phyloP scores from a whole-genome alignment of 148 eudicot genomes.

The Rhododendron ovatum region DNA sequence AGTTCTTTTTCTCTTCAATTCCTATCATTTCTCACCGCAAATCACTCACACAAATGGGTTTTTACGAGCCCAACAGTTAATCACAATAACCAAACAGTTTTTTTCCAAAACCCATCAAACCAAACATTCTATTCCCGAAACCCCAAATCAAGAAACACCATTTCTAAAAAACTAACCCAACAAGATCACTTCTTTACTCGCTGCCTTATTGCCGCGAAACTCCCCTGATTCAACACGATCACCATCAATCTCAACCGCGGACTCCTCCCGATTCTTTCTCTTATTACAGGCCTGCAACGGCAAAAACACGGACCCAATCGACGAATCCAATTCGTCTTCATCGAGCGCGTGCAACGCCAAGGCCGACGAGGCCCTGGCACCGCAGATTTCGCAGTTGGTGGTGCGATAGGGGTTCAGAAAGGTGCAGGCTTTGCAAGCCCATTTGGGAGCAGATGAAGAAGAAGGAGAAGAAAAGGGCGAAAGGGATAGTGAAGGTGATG shows the following conservation, averaged over 20 bases:
- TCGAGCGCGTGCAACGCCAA: slow-evolving; percentile 24
- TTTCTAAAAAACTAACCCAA: slow-evolving; percentile 25
- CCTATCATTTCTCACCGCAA: background rate
- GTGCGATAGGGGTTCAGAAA: slow-evolving; percentile 52
- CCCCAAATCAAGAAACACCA: background rate
- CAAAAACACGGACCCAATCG: slow-evolving; percentile 65
- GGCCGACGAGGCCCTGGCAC: slow-evolving; percentile 36
- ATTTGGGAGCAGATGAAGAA: slow-evolving; percentile 34
- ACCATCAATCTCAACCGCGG: slow-evolving; percentile 10
- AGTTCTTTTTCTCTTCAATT: background rate
- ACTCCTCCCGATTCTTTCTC: slow-evolving; percentile 9
- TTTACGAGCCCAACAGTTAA: background rate
- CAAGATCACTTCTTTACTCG: slow-evolving; percentile 5
- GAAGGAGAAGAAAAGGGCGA: slow-evolving; percentile 16
- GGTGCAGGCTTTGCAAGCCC: slow-evolving; percentile 86
- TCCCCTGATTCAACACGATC: slow-evolving; percentile 16
- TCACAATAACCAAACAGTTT: no score
- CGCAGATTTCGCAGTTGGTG: slow-evolving; percentile 55
- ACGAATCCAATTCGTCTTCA: slow-evolving; percentile 32
- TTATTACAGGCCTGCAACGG: slow-evolving; percentile 46
- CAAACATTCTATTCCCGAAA: background rate
- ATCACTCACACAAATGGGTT: background rate
- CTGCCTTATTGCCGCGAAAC: slow-evolving; percentile 12
- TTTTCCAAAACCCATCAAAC: background rate
- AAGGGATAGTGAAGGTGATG: slow-evolving; percentile 20